Percentiles rank a stretch among this genome's conserved stretches.
phyloP scores from a whole-genome alignment of 2,329 filamentous ascomycete species.

The Cercospora sojina region DNA sequence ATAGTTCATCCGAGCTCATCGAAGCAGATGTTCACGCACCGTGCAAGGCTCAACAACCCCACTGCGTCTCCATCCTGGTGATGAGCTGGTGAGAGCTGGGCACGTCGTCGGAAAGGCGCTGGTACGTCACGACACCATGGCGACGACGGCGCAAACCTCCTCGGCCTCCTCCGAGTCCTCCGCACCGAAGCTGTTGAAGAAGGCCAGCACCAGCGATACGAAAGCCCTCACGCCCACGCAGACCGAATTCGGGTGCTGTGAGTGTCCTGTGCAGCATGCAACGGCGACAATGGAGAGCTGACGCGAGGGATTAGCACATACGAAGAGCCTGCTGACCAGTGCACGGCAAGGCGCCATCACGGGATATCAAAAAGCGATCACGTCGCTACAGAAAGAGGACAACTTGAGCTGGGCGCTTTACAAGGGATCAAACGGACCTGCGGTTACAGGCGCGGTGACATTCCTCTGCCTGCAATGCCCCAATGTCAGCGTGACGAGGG shows the following conservation, averaged over 20 bases:
- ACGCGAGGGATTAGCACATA: constrained; percentile 60
- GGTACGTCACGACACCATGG: constrained; percentile 6
- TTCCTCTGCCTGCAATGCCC: constrained; percentile 74
- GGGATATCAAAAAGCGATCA: constrained; percentile 70
- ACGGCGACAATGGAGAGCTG: constrained; percentile 26
- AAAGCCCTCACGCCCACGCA: constrained; percentile 42
- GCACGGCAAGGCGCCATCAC: constrained; percentile 67
- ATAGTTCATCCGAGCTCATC: background rate
- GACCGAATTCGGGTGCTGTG: constrained; percentile 25
- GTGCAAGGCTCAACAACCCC: background rate
- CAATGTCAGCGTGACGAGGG: constrained; percentile 64
- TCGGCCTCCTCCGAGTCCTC: constrained; percentile 38
- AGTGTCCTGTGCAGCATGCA: constrained; percentile 1
- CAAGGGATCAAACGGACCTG: constrained; percentile 43
- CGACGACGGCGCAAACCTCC: constrained; percentile 41
- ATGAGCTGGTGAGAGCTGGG: background rate
- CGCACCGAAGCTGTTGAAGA: constrained; percentile 43
- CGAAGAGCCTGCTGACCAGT: constrained; percentile 66
- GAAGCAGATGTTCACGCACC: background rate
- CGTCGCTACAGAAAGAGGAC: constrained; percentile 68
- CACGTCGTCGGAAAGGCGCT: background rate
- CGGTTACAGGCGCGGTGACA: constrained; percentile 34
- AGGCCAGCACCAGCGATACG: constrained; percentile 31
- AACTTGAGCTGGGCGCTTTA: constrained; percentile 67
- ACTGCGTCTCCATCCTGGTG: background rate